A percentile compares a stretch with the other conserved stretches of the same genome.
Evolutionary conservation across 179 eudicot genomes (phyloP).

Genomic region (Sideroxylon spinosum): DNA sequence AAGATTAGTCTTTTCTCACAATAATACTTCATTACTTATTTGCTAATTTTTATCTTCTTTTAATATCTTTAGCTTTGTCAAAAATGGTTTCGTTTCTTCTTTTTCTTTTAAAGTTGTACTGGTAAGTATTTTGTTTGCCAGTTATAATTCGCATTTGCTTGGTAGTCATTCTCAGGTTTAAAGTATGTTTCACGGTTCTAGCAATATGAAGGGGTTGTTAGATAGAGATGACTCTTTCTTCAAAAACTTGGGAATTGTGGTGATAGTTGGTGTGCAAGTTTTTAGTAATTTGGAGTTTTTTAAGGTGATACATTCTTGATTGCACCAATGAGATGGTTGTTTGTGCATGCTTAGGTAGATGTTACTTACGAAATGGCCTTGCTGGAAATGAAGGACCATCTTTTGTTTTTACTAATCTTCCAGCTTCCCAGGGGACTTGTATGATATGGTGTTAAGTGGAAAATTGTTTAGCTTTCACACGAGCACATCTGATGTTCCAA

Average conservation of each 20-base stretch:
- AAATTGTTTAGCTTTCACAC: not conserved
- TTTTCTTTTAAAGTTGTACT: not conserved
- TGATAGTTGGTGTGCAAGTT: not conserved
- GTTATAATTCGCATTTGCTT: too few species aligned
- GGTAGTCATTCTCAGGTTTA: too few species aligned
- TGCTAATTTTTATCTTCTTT: not conserved
- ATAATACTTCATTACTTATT: not conserved
- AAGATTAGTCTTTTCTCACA: conserved; percentile 23
- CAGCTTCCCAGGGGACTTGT: not conserved
- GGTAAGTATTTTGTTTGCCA: too few species aligned
- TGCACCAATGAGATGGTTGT: not conserved
- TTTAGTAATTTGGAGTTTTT: not conserved
- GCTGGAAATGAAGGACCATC: not conserved
- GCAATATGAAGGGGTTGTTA: not conserved
- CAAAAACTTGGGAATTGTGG: not conserved
- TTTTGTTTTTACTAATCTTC: not conserved
- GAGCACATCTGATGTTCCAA: not conserved
- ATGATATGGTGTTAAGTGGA: not conserved
- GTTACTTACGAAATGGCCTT: not conserved
- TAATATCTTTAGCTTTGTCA: not conserved
- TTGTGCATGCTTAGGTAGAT: not conserved
- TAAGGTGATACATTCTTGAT: not conserved
- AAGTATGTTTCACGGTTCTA: not conserved
- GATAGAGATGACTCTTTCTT: not conserved
- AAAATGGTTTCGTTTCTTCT: not conserved